These are phyloP conservation scores for Xylaria polymorpha DNA, from an alignment of 2,329 filamentous ascomycete species.

Conservation along the genomic window DNA sequence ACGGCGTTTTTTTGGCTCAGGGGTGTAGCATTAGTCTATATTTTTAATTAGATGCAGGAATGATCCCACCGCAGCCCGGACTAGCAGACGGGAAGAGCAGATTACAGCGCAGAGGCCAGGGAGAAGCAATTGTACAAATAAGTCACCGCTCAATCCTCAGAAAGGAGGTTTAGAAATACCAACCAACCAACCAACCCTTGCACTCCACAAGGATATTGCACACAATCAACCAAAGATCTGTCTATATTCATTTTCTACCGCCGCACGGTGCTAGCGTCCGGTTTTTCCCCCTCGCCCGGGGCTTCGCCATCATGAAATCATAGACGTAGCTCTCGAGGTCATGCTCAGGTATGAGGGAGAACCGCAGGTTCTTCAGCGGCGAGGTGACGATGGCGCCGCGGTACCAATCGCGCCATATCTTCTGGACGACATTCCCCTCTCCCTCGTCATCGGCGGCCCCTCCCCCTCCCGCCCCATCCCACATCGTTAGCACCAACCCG, in stretches of 20 bases:
- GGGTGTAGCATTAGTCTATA: conserved; percentile 27
- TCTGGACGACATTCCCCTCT: conserved; percentile 56
- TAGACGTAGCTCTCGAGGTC: conserved; percentile 53
- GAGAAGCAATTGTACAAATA: conserved; percentile 37
- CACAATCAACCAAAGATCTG: conserved; percentile 2
- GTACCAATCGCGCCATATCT: conserved; percentile 62
- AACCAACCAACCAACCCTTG: conserved; percentile 22
- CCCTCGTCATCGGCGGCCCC: background rate
- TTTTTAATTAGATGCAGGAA: conserved; percentile 1
- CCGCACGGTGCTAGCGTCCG: background rate
- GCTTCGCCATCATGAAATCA: conserved; percentile 24
- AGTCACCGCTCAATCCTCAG: conserved; percentile 47
- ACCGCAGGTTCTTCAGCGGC: conserved; percentile 56
- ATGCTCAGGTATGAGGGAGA: conserved; percentile 58
- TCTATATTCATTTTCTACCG: conserved; percentile 7
- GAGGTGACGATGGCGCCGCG: conserved; percentile 55
- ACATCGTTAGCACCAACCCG: background rate
- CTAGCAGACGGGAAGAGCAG: background rate
- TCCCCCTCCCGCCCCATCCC: background rate
- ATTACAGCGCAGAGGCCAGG: background rate
- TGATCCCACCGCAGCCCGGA: background rate
- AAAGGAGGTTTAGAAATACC: conserved; percentile 39
- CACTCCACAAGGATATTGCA: conserved; percentile 17
- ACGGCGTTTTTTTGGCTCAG: conserved; percentile 28
- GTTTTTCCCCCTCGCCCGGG: background rate